These are phyloP conservation scores for Achaetomiella virescens DNA, from an alignment of 495 filamentous ascomycete species.

Conservation along the genomic window DNA sequence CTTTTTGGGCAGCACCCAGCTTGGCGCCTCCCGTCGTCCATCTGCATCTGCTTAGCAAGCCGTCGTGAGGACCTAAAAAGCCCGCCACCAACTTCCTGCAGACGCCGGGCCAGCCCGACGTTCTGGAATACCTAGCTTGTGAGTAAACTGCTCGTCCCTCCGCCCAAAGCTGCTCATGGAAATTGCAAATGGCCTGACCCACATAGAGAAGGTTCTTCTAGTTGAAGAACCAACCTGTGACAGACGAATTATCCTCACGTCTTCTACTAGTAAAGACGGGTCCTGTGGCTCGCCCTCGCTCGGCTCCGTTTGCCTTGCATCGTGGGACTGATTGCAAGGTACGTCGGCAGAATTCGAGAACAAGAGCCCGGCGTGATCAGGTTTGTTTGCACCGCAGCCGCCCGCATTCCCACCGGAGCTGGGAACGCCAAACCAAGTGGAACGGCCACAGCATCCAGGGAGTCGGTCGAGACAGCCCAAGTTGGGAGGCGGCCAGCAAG, in stretches of 20 bases:
- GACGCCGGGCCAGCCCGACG: slow-evolving; percentile 11
- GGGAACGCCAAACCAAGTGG: background rate
- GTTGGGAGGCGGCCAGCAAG: background rate
- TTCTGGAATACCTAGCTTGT: background rate
- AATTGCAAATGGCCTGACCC: too few species aligned
- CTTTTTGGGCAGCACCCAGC: background rate
- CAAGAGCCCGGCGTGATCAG: background rate
- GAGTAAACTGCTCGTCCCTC: too few species aligned
- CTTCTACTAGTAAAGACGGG: too few species aligned
- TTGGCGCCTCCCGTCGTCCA: background rate
- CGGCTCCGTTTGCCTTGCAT: background rate
- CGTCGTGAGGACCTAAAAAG: background rate
- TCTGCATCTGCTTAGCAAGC: background rate
- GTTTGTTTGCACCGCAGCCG: background rate
- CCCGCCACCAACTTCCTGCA: background rate
- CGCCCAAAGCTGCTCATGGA: background rate
- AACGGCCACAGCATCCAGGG: too few species aligned
- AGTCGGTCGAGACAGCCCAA: too few species aligned
- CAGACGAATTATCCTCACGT: too few species aligned
- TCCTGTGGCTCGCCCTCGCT: too few species aligned
- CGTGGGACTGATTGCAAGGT: background rate
- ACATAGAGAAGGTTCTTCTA: too few species aligned
- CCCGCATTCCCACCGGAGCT: background rate
- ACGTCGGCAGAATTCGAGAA: too few species aligned
- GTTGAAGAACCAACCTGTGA: background rate